A percentile compares a stretch with the other conserved stretches of the same genome.
Conservation (phyloP, 2,329 filamentous ascomycete species). For the Claviceps sorghi region DNA sequence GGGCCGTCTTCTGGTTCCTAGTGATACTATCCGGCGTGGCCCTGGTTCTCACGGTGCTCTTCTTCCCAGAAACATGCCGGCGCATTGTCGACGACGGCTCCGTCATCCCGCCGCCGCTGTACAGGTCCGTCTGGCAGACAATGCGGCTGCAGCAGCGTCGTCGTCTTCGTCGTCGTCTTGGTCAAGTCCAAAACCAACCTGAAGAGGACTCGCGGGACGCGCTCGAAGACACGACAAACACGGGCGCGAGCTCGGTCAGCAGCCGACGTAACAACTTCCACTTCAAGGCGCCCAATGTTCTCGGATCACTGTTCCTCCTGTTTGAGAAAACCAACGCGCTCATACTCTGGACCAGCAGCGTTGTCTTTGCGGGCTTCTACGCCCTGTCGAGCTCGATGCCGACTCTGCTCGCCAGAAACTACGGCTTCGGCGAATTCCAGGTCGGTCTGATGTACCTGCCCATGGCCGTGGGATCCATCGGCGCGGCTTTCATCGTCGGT, state of each 20-base stretch:
- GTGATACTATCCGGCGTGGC: slow-evolving; percentile 29
- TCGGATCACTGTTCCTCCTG: slow-evolving; percentile 26
- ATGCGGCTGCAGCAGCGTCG: slow-evolving; percentile 12
- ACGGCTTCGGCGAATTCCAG: slow-evolving; percentile 41
- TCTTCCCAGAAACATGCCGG: slow-evolving; percentile 40
- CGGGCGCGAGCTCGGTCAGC: slow-evolving; percentile 7
- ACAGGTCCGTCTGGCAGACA: slow-evolving; percentile 21
- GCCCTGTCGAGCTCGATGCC: slow-evolving; percentile 31
- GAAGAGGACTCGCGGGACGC: background rate
- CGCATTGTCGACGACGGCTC: slow-evolving; percentile 38
- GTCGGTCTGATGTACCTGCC: slow-evolving; percentile 41
- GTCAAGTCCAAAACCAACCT: background rate
- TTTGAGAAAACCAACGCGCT: slow-evolving; percentile 28
- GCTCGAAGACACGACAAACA: background rate
- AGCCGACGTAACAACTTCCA: slow-evolving; percentile 16
- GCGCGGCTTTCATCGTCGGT: slow-evolving; percentile 32
- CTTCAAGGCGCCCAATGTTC: slow-evolving; percentile 25
- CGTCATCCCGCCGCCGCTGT: slow-evolving; percentile 23
- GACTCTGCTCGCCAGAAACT: slow-evolving; percentile 31
- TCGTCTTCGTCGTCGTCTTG: too few species aligned
- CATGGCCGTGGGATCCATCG: slow-evolving; percentile 32
- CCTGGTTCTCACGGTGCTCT: slow-evolving; percentile 26
- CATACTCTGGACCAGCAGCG: slow-evolving; percentile 27
- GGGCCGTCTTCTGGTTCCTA: slow-evolving; percentile 48
- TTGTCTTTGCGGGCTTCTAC: slow-evolving; percentile 37